Percentiles rank a stretch among this genome's conserved stretches.
These are phyloP conservation scores for Neurospora sp. DNA, from an alignment of 495 filamentous ascomycete genomes.

Conservation along the genomic window DNA sequence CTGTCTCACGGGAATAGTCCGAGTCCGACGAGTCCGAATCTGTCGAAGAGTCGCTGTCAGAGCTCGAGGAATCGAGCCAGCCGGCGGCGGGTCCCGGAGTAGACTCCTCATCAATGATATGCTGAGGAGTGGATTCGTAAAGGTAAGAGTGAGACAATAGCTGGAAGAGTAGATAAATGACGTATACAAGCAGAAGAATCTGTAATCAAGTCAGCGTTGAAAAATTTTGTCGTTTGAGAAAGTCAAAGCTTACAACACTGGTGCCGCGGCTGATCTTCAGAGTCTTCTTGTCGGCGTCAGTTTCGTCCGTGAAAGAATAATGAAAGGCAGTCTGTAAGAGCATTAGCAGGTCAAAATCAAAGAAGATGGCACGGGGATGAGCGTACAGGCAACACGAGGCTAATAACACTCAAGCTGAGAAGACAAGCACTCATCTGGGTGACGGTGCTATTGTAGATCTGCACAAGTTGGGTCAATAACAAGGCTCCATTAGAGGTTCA, in stretches of 20 bases:
- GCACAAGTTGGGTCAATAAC: conserved; percentile 13
- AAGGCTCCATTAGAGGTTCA: background rate
- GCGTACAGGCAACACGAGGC: conserved; percentile 63
- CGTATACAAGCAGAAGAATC: conserved; percentile 74
- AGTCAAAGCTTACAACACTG: conserved; percentile 54
- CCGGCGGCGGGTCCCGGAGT: conserved; percentile 76
- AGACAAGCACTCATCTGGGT: conserved; percentile 94
- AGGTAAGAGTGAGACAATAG: conserved; percentile 86
- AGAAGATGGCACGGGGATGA: background rate
- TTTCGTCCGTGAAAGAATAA: conserved; percentile 62
- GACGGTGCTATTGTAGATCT: conserved; percentile 90
- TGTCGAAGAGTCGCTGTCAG: conserved; percentile 53
- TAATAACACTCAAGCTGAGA: conserved; percentile 80
- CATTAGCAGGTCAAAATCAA: background rate
- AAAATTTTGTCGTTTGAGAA: background rate
- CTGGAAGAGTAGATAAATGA: conserved; percentile 82
- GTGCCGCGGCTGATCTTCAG: conserved; percentile 82
- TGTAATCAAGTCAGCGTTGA: conserved; percentile 15
- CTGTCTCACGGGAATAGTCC: conserved; percentile 56
- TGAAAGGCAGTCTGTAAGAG: conserved; percentile 68
- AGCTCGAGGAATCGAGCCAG: conserved; percentile 63
- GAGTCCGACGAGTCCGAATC: conserved; percentile 55
- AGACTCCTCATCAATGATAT: conserved; percentile 80
- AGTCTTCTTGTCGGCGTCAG: conserved; percentile 54
- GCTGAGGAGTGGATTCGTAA: conserved; percentile 81